Evolutionary conservation across 2,329 filamentous ascomycete genomes (phyloP).

Genomic region (Neonectria neomacrospora): DNA sequence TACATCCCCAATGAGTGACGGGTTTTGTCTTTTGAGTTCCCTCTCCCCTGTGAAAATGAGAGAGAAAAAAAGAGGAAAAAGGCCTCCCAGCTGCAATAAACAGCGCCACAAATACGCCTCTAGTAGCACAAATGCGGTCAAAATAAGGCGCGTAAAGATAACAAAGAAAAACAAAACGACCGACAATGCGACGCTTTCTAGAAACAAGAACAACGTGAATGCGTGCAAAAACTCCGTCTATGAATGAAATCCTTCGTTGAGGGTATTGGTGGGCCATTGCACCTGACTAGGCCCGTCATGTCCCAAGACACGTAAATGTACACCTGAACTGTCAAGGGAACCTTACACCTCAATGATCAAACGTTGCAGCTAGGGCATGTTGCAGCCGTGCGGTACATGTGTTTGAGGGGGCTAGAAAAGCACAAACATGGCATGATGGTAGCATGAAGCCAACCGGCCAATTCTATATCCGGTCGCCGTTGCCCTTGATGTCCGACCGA

Average conservation of each 20-base stretch:
- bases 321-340: constrained; percentile 10
- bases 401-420: constrained; percentile 10
- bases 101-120: constrained; percentile 23
- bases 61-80: background rate
- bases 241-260: constrained; percentile 1
- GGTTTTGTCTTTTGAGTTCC: constrained; percentile 22
- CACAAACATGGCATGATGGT: constrained; percentile 25
- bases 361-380: constrained; percentile 20
- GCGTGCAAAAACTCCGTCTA: constrained; percentile 23
- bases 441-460: constrained; percentile 1
- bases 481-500: constrained; percentile 47
- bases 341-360: constrained; percentile 9
- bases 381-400: constrained; percentile 18
- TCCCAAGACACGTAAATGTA: constrained; percentile 17
- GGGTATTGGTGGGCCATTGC: constrained; percentile 1
- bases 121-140: constrained; percentile 19
- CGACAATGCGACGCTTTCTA: constrained; percentile 12
- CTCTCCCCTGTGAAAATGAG: background rate
- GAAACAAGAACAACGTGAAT: constrained; percentile 11
- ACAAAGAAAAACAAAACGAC: constrained; percentile 19
- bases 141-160: constrained; percentile 1
- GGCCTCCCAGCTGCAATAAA: constrained; percentile 14
- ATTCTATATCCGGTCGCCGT: constrained; percentile 48
- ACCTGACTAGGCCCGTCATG: constrained; percentile 13
- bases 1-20: constrained; percentile 12